phyloP scores from a whole-genome alignment of 129 eudicot species.

The Flaveria bidentis region DNA sequence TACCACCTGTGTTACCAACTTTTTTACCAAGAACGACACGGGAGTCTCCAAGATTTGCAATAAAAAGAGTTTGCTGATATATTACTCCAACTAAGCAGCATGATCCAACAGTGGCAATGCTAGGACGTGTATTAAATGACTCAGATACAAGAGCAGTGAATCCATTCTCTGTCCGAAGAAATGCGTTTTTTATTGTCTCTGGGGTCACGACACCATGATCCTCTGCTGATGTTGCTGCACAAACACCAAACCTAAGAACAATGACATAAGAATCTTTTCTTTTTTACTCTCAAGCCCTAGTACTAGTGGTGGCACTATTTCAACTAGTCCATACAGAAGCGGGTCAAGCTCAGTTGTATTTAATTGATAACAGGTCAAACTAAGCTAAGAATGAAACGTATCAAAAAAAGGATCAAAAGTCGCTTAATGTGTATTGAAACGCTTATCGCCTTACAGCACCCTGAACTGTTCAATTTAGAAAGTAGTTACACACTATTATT shows the following conservation, averaged over 20 bases:
- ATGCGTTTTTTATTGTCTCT: slow-evolving; percentile 54
- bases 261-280: slow-evolving; percentile 25
- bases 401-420: too few species aligned
- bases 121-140: slow-evolving; percentile 48
- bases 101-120: slow-evolving; percentile 66
- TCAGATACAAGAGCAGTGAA: slow-evolving; percentile 53
- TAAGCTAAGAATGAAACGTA: background rate
- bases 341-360: background rate
- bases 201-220: slow-evolving; percentile 56
- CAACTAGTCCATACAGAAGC: background rate
- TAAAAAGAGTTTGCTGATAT: slow-evolving; percentile 57
- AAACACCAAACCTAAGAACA: slow-evolving; percentile 51
- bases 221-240: slow-evolving; percentile 56
- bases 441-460: background rate
- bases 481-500: background rate
- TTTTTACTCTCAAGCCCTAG: slow-evolving; percentile 14
- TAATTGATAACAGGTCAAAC: background rate
- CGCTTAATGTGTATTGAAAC: background rate
- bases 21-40: slow-evolving; percentile 70
- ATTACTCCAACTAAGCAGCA: slow-evolving; percentile 79
- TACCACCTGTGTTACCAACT: slow-evolving; percentile 48
- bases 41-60: slow-evolving; percentile 77
- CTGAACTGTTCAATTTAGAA: background rate
- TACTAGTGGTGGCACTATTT: background rate
- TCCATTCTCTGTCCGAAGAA: slow-evolving; percentile 59